These are phyloP conservation scores for Lolium perenne DNA, from an alignment of 176 grass and related monocot genomes.

Conservation along the genomic window DNA sequence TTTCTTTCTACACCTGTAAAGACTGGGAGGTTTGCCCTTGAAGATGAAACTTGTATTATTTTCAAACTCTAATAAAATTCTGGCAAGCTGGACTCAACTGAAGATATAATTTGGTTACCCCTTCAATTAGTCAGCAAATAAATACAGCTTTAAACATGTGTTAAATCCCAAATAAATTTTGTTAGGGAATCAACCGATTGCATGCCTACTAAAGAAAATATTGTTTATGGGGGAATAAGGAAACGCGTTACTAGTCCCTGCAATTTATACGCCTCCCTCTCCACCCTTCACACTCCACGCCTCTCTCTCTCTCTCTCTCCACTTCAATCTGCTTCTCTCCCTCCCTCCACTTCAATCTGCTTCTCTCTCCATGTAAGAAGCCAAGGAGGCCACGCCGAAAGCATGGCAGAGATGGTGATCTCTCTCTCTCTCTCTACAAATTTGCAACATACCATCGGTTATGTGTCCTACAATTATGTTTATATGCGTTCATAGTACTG, in stretches of 20 bases:
- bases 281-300: conserved; percentile 24
- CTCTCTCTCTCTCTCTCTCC: background rate
- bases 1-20: no score
- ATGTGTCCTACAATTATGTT: background rate
- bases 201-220: background rate
- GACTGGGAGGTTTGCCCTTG: no score
- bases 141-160: background rate
- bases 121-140: background rate
- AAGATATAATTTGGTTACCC: background rate
- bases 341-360: background rate
- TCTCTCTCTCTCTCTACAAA: background rate
- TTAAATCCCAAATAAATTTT: background rate
- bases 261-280: conserved; percentile 39
- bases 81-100: background rate
- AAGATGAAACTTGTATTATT: no score
- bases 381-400: background rate
- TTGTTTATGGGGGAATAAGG: conserved; percentile 17
- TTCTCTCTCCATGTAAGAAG: conserved; percentile 27
- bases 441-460: background rate
- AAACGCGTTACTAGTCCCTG: conserved; percentile 5
- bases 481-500: background rate
- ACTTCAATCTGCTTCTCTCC: background rate
- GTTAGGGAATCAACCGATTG: background rate
- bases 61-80: no score
- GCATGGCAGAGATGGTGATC: conserved; percentile 45